Percentiles rank a stretch among this genome's conserved stretches.
Evolutionary conservation across 345 rosid genomes (phyloP).

Genomic region (Lenwebbia sp.): DNA sequence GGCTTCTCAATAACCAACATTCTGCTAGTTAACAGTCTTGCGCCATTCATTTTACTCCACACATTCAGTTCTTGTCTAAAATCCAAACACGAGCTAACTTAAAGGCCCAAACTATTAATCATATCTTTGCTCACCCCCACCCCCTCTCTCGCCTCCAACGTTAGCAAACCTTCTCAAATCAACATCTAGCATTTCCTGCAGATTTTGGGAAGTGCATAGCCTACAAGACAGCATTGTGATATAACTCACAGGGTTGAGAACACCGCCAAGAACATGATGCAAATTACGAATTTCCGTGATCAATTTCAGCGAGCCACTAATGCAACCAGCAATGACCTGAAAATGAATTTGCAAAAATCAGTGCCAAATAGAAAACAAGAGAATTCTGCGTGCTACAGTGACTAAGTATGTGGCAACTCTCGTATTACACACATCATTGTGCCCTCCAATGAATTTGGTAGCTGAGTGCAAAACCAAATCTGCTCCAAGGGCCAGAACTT

Average conservation of each 20-base stretch:
- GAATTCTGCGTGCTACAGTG: not conserved
- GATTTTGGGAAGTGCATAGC: not conserved
- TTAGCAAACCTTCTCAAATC: not conserved
- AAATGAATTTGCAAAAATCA: not conserved
- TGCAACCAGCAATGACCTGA: slow-evolving; percentile 94
- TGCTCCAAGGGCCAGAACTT: slow-evolving; percentile 91
- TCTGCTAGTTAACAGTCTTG: not conserved
- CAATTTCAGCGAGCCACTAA: slow-evolving; percentile 71
- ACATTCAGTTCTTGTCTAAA: not conserved
- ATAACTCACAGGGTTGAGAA: slow-evolving; percentile 76
- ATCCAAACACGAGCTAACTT: not conserved
- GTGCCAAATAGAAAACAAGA: not conserved
- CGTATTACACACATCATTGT: slow-evolving; percentile 63
- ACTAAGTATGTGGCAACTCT: not conserved
- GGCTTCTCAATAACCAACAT: not conserved
- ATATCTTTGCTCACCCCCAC: not conserved
- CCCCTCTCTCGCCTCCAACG: not conserved
- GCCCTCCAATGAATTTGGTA: slow-evolving; percentile 91
- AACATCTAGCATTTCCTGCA: not conserved
- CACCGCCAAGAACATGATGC: slow-evolving; percentile 93
- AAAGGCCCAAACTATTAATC: not conserved
- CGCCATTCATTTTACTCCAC: not conserved
- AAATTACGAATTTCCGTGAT: slow-evolving; percentile 67
- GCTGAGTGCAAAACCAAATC: slow-evolving; percentile 92
- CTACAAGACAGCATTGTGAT: not conserved